Evolutionary conservation across 192 early-diverging fungal genomes (phyloP).

Genomic region (Tieghemiomyces parasiticus): DNA sequence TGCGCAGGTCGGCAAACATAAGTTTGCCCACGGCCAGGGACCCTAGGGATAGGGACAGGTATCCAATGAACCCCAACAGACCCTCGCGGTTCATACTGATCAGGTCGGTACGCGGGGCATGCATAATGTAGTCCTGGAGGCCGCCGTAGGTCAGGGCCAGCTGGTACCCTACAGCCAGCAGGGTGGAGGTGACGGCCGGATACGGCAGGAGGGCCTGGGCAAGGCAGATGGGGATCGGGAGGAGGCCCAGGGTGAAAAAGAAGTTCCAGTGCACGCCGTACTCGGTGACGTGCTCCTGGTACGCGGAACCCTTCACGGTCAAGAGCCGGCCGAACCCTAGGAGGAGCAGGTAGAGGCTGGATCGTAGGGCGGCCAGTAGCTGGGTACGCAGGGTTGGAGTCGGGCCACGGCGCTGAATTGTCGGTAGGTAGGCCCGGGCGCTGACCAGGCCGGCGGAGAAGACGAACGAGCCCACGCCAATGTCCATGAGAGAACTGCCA

Average conservation of each 20-base stretch:
- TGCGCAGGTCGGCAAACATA: constrained; percentile 37
- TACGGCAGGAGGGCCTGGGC: constrained; percentile 32
- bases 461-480: constrained; percentile 85
- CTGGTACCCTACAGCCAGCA: constrained; percentile 44
- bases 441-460: constrained; percentile 82
- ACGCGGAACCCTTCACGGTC: constrained; percentile 66
- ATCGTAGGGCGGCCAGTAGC: constrained; percentile 21
- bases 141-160: constrained; percentile 30
- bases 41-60: constrained; percentile 65
- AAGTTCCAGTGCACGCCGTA: constrained; percentile 99
- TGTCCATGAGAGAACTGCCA: constrained; percentile 89
- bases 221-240: constrained; percentile 64
- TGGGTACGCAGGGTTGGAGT: constrained; percentile 17
- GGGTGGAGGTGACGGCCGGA: constrained; percentile 39
- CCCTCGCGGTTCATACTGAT: constrained; percentile 86
- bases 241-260: constrained; percentile 80
- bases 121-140: constrained; percentile 55
- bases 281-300: constrained; percentile 88
- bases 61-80: constrained; percentile 70
- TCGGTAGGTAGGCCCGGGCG: constrained; percentile 39
- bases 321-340: constrained; percentile 60
- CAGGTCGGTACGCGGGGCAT: constrained; percentile 52
- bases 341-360: constrained; percentile 47
- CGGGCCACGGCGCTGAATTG: constrained; percentile 15
- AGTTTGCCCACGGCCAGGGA: constrained; percentile 56